Conservation (phyloP, 2,329 filamentous ascomycete species). For the Epichloe sylvatica region DNA sequence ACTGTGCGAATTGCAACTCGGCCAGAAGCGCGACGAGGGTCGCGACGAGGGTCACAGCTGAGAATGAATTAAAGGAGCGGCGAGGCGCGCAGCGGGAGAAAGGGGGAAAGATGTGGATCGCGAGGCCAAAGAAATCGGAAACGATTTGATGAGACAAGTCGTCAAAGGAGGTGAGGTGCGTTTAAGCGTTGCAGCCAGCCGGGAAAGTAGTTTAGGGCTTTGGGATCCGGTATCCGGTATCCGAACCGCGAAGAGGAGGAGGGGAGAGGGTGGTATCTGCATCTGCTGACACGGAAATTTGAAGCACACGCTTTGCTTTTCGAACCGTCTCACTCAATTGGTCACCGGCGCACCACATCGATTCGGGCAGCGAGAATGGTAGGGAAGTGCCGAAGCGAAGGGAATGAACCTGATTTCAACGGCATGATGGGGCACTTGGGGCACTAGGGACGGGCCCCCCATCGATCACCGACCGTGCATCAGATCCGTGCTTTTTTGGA, state of each 20-base stretch:
- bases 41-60: neutral
- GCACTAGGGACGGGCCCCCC: neutral
- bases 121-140: neutral
- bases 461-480: neutral
- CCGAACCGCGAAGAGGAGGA: neutral
- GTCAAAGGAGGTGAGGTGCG: neutral
- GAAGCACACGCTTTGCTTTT: neutral
- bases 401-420: neutral
- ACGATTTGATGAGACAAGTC: neutral
- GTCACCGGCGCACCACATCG: too few species aligned
- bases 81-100: neutral
- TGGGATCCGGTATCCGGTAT: neutral
- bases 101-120: neutral
- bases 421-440: neutral
- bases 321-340: too few species aligned
- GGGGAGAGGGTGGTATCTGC: neutral
- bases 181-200: neutral
- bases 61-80: conserved; percentile 1
- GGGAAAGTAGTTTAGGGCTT: neutral
- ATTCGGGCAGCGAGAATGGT: too few species aligned
- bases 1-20: neutral
- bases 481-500: neutral
- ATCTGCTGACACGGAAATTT: neutral
- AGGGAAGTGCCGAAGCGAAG: too few species aligned
- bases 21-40: neutral